These are phyloP conservation scores for Fusarium udum DNA, from an alignment of 2,329 filamentous ascomycete species.

Conservation along the genomic window DNA sequence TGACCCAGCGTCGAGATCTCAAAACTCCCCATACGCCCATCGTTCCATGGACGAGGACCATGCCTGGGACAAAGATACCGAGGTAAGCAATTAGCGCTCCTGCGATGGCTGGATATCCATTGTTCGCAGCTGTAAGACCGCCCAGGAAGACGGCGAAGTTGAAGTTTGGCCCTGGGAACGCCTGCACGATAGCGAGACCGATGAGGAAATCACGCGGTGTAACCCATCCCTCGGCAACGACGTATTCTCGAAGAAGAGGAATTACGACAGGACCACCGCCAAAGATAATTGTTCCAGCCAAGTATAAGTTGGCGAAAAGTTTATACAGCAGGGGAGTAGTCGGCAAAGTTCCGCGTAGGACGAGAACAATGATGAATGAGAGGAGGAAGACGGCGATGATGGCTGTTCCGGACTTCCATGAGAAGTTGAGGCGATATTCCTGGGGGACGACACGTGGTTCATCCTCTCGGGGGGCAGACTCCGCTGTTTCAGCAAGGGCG, in stretches of 20 bases:
- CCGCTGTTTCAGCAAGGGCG: not conserved
- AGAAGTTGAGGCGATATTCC: slow-evolving; percentile 51
- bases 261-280: slow-evolving; percentile 73
- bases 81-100: slow-evolving; percentile 63
- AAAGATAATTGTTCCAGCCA: slow-evolving; percentile 75
- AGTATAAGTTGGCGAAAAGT: slow-evolving; percentile 77
- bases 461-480: not conserved
- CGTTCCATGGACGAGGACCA: slow-evolving; percentile 59
- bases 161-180: slow-evolving; percentile 65
- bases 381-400: slow-evolving; percentile 60
- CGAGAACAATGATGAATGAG: slow-evolving; percentile 65
- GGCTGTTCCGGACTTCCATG: slow-evolving; percentile 55
- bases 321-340: slow-evolving; percentile 60
- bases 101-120: slow-evolving; percentile 48
- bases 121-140: slow-evolving; percentile 55
- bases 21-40: slow-evolving; percentile 66
- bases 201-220: slow-evolving; percentile 75
- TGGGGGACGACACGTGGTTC: slow-evolving; percentile 45
- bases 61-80: slow-evolving; percentile 62
- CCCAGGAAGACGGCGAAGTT: slow-evolving; percentile 69
- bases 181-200: slow-evolving; percentile 75
- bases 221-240: slow-evolving; percentile 77
- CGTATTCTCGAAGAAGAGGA: slow-evolving; percentile 67
- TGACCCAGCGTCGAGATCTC: slow-evolving; percentile 57
- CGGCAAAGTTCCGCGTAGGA: slow-evolving; percentile 55